Evolutionary conservation across 2,329 filamentous ascomycete genomes (phyloP).

Genomic region (Huntiella moniliformis): DNA sequence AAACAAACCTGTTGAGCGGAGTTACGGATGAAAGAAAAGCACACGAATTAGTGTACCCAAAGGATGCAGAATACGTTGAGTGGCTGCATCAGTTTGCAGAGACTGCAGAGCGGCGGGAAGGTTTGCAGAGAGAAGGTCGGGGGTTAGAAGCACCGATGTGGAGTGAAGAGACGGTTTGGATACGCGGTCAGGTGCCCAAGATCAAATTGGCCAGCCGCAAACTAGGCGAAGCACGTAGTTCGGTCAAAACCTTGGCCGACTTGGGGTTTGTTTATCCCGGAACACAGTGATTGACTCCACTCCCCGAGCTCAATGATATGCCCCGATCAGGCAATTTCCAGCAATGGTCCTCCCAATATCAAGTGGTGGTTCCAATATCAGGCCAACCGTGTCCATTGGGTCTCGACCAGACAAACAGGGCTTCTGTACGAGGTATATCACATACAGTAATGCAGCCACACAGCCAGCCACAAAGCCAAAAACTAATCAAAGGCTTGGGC

Average conservation of each 20-base stretch:
- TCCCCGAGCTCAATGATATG: too few relatives aligned
- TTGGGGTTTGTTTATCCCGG: constrained; percentile 21
- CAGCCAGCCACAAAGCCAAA: too few relatives aligned
- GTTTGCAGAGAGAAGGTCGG: constrained; percentile 20
- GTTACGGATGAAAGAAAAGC: constrained; percentile 38
- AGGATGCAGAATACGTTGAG: constrained; percentile 49
- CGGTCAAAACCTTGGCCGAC: constrained; percentile 20
- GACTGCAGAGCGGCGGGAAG: constrained; percentile 17
- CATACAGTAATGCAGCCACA: too few relatives aligned
- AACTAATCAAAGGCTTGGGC: too few relatives aligned
- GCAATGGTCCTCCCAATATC: too few relatives aligned
- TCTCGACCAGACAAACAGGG: too few relatives aligned
- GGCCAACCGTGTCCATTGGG: too few relatives aligned
- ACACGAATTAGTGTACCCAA: constrained; percentile 32
- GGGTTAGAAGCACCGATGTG: constrained; percentile 23
- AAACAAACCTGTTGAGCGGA: constrained; percentile 24
- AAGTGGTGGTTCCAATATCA: too few relatives aligned
- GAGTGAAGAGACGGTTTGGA: constrained; percentile 22
- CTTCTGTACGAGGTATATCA: too few relatives aligned
- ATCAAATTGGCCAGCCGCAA: constrained; percentile 23
- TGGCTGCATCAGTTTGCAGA: constrained; percentile 30
- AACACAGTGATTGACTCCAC: too few relatives aligned
- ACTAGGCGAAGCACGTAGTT: constrained; percentile 19
- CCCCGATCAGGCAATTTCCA: too few relatives aligned
- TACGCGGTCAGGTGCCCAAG: constrained; percentile 21